Evolutionary conservation across 345 rosid genomes (phyloP).

Genomic region (Streptanthus diversifolius): DNA sequence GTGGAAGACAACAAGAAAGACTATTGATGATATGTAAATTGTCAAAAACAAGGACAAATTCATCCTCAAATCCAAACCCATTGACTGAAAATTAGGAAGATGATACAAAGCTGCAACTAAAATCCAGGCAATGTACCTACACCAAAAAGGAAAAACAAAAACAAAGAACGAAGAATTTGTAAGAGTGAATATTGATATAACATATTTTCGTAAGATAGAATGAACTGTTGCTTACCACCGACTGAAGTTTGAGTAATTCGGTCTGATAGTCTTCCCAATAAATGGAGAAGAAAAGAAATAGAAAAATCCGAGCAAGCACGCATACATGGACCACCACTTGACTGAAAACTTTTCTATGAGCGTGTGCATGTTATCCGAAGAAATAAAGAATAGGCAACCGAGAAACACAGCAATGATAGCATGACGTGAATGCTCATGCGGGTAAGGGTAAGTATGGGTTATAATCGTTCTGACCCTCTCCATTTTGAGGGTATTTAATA

Average conservation of each 20-base stretch:
- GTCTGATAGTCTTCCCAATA: slow-evolving; percentile 89
- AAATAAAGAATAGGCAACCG: slow-evolving; percentile 94
- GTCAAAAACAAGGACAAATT: slow-evolving; percentile 92
- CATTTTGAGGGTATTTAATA: slow-evolving; percentile 63
- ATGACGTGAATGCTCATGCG: slow-evolving; percentile 97
- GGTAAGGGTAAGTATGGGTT: slow-evolving; percentile 85
- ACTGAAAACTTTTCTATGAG: slow-evolving; percentile 83
- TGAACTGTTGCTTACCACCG: slow-evolving; percentile 61
- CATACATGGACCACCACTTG: slow-evolving; percentile 99
- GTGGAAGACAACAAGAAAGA: slow-evolving; percentile 93
- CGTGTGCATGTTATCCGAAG: slow-evolving; percentile 95
- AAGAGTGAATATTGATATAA: neutral
- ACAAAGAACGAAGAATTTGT: neutral
- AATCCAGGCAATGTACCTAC: slow-evolving; percentile 98
- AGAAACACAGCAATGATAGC: slow-evolving; percentile 89
- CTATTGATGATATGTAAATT: slow-evolving; percentile 72
- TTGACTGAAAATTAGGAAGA: slow-evolving; percentile 98
- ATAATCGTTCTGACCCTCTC: slow-evolving; percentile 89
- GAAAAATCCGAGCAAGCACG: slow-evolving; percentile 94
- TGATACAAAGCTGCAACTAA: slow-evolving; percentile 96
- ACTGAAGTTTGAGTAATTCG: slow-evolving; percentile 95
- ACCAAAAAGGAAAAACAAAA: no score
- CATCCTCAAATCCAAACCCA: slow-evolving; percentile 99
- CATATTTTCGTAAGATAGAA: neutral
- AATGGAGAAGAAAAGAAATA: slow-evolving; percentile 98